Evolutionary conservation across 192 early-diverging fungal genomes (phyloP).

Genomic region (Backusella morwellensis): DNA sequence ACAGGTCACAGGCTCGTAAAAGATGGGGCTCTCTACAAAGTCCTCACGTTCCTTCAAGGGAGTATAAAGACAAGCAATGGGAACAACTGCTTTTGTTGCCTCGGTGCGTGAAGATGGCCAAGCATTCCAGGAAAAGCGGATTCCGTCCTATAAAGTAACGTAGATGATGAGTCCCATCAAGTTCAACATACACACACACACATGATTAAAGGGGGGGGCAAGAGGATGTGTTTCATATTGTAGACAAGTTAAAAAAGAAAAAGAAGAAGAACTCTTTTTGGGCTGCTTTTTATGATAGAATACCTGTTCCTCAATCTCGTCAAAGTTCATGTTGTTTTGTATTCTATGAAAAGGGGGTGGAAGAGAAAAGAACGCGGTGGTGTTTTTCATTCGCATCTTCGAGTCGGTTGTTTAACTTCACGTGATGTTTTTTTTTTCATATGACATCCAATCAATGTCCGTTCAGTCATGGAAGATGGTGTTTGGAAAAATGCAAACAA

Average conservation of each 20-base stretch:
- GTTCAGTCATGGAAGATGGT: not conserved
- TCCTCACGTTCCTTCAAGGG: conserved; percentile 90
- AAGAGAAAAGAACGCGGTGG: not conserved
- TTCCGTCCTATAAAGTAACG: conserved; percentile 65
- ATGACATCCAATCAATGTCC: not conserved
- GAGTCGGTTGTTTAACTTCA: not conserved
- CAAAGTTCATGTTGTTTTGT: conserved; percentile 65
- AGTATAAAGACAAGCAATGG: conserved; percentile 91
- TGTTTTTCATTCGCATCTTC: not conserved
- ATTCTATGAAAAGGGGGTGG: not conserved
- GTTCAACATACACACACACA: too few species aligned
- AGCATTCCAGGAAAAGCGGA: conserved; percentile 97
- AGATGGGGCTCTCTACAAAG: conserved; percentile 67
- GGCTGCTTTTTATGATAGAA: not conserved
- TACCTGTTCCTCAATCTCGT: conserved; percentile 83
- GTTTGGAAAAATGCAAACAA: not conserved
- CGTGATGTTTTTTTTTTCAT: not conserved
- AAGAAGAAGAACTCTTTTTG: not conserved
- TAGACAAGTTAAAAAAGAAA: not conserved
- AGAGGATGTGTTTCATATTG: not conserved
- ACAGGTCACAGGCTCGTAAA: conserved; percentile 97
- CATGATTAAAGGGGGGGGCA: not conserved
- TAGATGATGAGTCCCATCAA: not conserved
- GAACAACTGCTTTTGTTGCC: conserved; percentile 93
- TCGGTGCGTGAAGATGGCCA: conserved; percentile 92